phyloP scores from a whole-genome alignment of 1,284 basidiomycete species.

The Tetrapyrgos nigripes region DNA sequence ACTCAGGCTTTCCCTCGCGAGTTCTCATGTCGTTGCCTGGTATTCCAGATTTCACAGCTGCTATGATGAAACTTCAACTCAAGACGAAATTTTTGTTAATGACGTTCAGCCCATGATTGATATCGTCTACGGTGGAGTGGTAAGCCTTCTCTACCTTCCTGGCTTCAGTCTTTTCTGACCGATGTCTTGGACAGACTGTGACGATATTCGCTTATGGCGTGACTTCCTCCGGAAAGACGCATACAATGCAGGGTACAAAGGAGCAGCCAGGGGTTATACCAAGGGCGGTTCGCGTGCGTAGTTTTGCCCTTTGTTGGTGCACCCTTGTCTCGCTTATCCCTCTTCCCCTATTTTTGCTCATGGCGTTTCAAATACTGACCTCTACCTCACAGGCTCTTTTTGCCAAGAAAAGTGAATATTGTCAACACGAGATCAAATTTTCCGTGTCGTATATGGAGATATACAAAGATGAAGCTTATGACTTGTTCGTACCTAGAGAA shows the following conservation, averaged over 20 bases:
- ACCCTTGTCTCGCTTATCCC: neutral
- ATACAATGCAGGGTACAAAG: constrained; percentile 84
- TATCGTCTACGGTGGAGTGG: constrained; percentile 71
- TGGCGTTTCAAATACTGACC: neutral
- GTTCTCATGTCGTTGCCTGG: neutral
- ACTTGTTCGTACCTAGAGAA: constrained; percentile 75
- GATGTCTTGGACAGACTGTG: constrained; percentile 58
- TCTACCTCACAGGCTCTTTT: constrained; percentile 54
- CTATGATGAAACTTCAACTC: constrained; percentile 68
- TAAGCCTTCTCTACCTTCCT: constrained; percentile 39
- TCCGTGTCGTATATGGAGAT: constrained; percentile 84
- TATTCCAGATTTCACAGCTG: constrained; percentile 76
- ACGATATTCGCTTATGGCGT: constrained; percentile 86
- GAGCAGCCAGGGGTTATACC: constrained; percentile 79
- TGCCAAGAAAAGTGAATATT: constrained; percentile 42
- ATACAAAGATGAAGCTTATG: constrained; percentile 87
- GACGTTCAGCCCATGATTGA: constrained; percentile 77
- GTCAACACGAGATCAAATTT: constrained; percentile 49
- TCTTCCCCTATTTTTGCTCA: too few species aligned
- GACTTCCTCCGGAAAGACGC: constrained; percentile 83
- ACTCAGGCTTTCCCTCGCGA: neutral
- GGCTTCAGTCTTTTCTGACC: neutral
- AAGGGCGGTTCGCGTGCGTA: constrained; percentile 67
- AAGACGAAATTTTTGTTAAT: constrained; percentile 72
- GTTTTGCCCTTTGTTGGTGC: neutral